These are phyloP conservation scores for Plasmodium inui DNA, from an alignment of 169 alveolate genomes.

Conservation along the genomic window DNA sequence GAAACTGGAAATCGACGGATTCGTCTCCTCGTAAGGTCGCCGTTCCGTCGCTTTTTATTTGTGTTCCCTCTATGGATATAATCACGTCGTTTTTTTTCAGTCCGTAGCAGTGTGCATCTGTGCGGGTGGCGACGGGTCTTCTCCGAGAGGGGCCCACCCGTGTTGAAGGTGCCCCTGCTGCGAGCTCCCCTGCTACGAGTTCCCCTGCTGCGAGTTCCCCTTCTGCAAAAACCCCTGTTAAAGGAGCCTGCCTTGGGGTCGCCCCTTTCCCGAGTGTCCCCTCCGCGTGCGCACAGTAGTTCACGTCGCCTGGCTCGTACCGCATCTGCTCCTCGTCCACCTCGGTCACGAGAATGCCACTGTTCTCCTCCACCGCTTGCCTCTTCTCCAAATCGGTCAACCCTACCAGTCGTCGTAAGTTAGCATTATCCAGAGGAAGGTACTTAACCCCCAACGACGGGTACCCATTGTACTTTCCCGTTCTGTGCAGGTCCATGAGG, in stretches of 20 bases:
- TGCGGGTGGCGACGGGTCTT: no score
- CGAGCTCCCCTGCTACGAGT: not conserved
- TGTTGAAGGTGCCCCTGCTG: no score
- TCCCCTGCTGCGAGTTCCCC: no score
- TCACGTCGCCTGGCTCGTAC: conserved; percentile 36
- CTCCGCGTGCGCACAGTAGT: conserved; percentile 78
- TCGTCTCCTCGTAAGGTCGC: conserved; percentile 82
- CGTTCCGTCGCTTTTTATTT: conserved; percentile 90
- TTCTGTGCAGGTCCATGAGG: conserved; percentile 77
- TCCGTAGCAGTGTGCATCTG: conserved; percentile 31
- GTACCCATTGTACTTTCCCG: conserved; percentile 83
- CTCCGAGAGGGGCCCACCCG: no score
- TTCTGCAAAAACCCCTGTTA: not conserved
- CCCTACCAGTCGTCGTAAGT: conserved; percentile 80
- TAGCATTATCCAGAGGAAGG: conserved; percentile 83
- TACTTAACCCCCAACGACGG: conserved; percentile 86
- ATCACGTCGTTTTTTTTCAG: conserved; percentile 80
- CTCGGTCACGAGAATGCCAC: conserved; percentile 23
- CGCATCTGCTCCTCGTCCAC: conserved; percentile 51
- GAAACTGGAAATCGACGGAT: conserved; percentile 2
- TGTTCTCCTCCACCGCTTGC: conserved; percentile 74
- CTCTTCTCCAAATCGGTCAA: conserved; percentile 46
- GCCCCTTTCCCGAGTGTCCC: no score
- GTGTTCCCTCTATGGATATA: conserved; percentile 83
- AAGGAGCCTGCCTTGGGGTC: not conserved